phyloP scores from a whole-genome alignment of 257 asterid genomes.

The Nicotiana otophora region DNA sequence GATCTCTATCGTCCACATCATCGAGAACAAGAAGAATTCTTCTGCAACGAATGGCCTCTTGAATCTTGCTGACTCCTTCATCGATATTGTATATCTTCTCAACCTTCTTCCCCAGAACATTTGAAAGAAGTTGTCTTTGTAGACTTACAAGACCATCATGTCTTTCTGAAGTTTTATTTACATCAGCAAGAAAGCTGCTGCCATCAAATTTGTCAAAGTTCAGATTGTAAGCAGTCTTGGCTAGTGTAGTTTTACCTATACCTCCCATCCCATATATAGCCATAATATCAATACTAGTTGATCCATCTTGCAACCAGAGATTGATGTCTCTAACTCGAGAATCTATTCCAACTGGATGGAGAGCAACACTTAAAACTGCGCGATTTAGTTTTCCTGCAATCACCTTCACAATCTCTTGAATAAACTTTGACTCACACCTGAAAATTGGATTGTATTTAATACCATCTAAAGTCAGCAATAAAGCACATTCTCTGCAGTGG shows the following conservation, averaged over 20 bases:
- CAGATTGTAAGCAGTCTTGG: neutral
- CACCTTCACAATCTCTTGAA: slow-evolving; percentile 14
- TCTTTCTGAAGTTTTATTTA: slow-evolving; percentile 3
- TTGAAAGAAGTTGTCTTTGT: slow-evolving; percentile 16
- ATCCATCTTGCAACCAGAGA: slow-evolving; percentile 10
- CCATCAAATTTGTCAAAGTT: slow-evolving; percentile 10
- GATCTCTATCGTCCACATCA: slow-evolving; percentile 15
- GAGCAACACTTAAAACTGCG: neutral
- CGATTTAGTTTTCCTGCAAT: slow-evolving; percentile 9
- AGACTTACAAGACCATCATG: slow-evolving; percentile 8
- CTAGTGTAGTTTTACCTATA: slow-evolving; percentile 15
- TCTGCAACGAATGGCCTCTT: neutral
- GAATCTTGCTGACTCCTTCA: slow-evolving; percentile 10
- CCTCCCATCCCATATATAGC: slow-evolving; percentile 18
- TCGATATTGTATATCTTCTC: neutral
- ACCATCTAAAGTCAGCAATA: neutral
- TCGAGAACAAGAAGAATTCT: slow-evolving; percentile 17
- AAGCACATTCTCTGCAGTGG: neutral
- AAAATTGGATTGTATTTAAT: neutral
- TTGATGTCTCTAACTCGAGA: slow-evolving; percentile 12
- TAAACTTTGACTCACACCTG: slow-evolving; percentile 18
- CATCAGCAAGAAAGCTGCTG: slow-evolving; percentile 17
- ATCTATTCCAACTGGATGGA: slow-evolving; percentile 12
- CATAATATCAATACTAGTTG: neutral
- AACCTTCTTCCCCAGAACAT: neutral